Base-by-base conservation (phyloP, 805 yeast genomes). In the Ogataea trehaloabstinens region DNA sequence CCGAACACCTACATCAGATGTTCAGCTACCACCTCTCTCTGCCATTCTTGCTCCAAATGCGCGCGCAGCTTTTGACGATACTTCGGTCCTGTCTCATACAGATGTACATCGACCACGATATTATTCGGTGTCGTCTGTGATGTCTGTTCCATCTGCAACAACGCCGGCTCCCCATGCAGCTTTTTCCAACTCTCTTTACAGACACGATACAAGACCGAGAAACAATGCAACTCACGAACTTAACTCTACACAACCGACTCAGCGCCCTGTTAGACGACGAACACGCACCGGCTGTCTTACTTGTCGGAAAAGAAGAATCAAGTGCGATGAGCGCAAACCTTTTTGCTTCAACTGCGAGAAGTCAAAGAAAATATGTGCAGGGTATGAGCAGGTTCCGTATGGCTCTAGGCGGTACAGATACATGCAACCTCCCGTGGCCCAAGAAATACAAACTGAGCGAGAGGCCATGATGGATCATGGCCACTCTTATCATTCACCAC, bases 241-340 rank as follows among this genome's bases (percentile, higher is more conserved):
- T n/a, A n/a, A n/a, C n/a, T n/a, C n/a, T n/a, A n/a, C n/a, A n/a
- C n/a, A n/a, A n/a, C n/a, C n/a, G n/a, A n/a, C n/a, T n/a, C n/a
- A n/a, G 12, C 8, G 25, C 10, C 30, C 30, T 44, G 69, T 76
- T 44, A 73, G 79, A 51, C 65, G 82, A 32, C 66, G 90, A 36
- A 83, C 89, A 2, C 67, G 85, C 52, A 82, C 89, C 0, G 91
- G 91, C 2, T 83, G 90, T 56, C 60, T 81, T 40, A 83, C 90
- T 1, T 83, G 90, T 56, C 69, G 89, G 24, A 74, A 78, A 53
- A 63, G 89, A 45, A 66, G 89, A 31, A 80, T 82, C 52, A 82
- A 82, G 62, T 83, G 90, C 60, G 90, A 83, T 59, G 90, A 83
- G 63, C 60, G 80, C 34, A 82, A 78, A 51, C 88, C 89, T 1